phyloP scores from a whole-genome alignment of 768 basidiomycete species.

The Boletus bicolor region DNA sequence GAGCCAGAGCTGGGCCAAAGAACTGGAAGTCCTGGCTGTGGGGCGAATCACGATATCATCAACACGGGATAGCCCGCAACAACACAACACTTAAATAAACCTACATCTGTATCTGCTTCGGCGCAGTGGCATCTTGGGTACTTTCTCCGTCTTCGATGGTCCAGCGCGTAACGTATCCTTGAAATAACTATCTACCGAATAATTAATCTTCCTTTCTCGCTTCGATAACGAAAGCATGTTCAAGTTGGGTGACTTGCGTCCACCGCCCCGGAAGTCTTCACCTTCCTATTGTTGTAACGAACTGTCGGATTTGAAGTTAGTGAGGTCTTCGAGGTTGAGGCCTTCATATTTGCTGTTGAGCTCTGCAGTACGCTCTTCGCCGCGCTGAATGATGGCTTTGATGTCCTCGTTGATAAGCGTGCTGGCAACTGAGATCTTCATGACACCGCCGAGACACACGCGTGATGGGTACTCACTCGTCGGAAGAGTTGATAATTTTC shows the following conservation, averaged over 20 bases:
- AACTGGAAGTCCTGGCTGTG: slow-evolving; percentile 94
- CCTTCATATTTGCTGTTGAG: slow-evolving; percentile 91
- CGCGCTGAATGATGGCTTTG: slow-evolving; percentile 86
- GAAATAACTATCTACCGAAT: slow-evolving; percentile 94
- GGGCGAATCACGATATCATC: background rate
- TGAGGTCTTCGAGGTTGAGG: slow-evolving; percentile 89
- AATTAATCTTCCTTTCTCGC: slow-evolving; percentile 90
- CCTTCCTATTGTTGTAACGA: slow-evolving; percentile 95
- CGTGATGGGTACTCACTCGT: slow-evolving; percentile 50
- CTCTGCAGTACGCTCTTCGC: slow-evolving; percentile 86
- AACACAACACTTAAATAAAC: slow-evolving; percentile 25
- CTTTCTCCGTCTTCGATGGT: slow-evolving; percentile 76
- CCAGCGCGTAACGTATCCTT: slow-evolving; percentile 84
- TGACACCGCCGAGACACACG: background rate
- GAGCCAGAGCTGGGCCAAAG: slow-evolving; percentile 76
- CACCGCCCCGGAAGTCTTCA: slow-evolving; percentile 81
- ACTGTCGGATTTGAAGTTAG: slow-evolving; percentile 94
- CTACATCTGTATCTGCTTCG: slow-evolving; percentile 83
- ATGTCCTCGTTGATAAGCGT: slow-evolving; percentile 84
- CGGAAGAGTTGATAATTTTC: slow-evolving; percentile 82
- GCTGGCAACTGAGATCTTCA: slow-evolving; percentile 35
- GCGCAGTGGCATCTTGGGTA: slow-evolving; percentile 77
- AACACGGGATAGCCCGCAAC: background rate
- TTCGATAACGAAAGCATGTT: slow-evolving; percentile 87
- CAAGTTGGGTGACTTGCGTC: slow-evolving; percentile 69